Evolutionary conservation across 306 rosid genomes (phyloP), one percentile per base, ranked within the genome.

Genomic region (Cicer bijugum): DNA sequence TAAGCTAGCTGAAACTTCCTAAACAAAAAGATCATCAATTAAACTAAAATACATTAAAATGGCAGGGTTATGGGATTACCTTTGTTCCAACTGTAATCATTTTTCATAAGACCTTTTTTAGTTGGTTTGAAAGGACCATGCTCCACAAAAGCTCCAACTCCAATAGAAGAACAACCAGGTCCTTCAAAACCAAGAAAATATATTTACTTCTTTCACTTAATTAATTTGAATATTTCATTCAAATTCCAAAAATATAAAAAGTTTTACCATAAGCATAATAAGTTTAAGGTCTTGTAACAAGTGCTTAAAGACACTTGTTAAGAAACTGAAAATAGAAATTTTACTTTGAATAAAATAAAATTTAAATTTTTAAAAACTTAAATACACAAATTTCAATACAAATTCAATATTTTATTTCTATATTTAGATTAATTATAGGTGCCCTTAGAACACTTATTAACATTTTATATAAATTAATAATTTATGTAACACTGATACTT

Each of bases 131-230:
- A 90, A 53, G 96, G 96, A 6, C 96, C 92, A 74, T 90, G 90
- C 76, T 91, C 97, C 15, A 68, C 58, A 43, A 91, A 85, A 69
- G 93, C 93, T 76, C 96, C 93, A 59, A 76, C 84, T 35, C 97
- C 97, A 68, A 91, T 45, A 19, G 97, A 91, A 53, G 94, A 91
- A 85, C 97, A 91, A 9, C 90, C 96, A 76, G 96, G 96, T 75
- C 96, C 93, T 90, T 80, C 80, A 71, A 67, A 80, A 80, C 64
- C 50, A 52, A 83, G 12, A 35, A 43, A 73, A 3, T 62, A 71
- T 57, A 46, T 69, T n/a, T 74, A 51, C 5, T 28, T 64, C 59
- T 14, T 61, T 67, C 42, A 57, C 65, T 53, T 9, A 75, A 39
- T 43, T 14, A 7, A n/a, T n/a, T n/a, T n/a, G 11, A 60, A 20